Evolutionary conservation across 208 protist genomes (phyloP).

Genomic region (Crithidia acanthocephali): DNA sequence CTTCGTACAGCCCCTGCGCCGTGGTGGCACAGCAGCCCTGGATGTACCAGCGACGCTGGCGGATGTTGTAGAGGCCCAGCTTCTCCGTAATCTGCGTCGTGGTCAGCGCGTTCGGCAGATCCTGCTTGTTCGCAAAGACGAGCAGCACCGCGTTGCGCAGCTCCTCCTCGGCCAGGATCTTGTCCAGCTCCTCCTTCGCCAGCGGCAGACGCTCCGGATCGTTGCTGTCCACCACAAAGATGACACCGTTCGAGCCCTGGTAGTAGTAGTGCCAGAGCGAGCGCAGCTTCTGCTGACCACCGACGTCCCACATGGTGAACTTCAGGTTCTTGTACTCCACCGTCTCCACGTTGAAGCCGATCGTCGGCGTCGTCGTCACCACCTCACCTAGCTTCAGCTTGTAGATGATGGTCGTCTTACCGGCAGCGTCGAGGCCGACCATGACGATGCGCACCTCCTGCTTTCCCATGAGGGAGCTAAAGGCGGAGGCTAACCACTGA

Average conservation of each 20-base stretch:
- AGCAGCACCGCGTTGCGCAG: slow-evolving; percentile 96
- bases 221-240: slow-evolving; percentile 98
- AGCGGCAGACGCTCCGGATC: slow-evolving; percentile 94
- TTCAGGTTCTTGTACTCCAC: slow-evolving; percentile 97
- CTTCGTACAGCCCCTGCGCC: slow-evolving; percentile 93
- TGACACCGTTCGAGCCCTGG: slow-evolving; percentile 96
- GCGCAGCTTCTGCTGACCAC: slow-evolving; percentile 97
- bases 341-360: slow-evolving; percentile 98
- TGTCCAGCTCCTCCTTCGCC: slow-evolving; percentile 94
- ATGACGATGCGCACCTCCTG: slow-evolving; percentile 98
- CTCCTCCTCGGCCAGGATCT: slow-evolving; percentile 98
- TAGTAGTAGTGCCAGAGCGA: slow-evolving; percentile 98
- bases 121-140: slow-evolving; percentile 99
- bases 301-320: slow-evolving; percentile 97
- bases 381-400: slow-evolving; percentile 98
- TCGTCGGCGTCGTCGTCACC: slow-evolving; percentile 96
- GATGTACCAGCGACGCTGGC: slow-evolving; percentile 94
- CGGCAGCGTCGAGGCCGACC: slow-evolving; percentile 97
- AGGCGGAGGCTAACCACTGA: slow-evolving; percentile 45
- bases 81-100: slow-evolving; percentile 97
- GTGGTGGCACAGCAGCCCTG: slow-evolving; percentile 93
- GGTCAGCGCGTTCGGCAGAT: slow-evolving; percentile 98
- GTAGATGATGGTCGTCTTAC: slow-evolving; percentile 98
- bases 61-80: slow-evolving; percentile 94
- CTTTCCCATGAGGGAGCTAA: slow-evolving; percentile 93